Evolutionary conservation across 768 basidiomycete genomes (phyloP).

Genomic region (Suillus discolor): DNA sequence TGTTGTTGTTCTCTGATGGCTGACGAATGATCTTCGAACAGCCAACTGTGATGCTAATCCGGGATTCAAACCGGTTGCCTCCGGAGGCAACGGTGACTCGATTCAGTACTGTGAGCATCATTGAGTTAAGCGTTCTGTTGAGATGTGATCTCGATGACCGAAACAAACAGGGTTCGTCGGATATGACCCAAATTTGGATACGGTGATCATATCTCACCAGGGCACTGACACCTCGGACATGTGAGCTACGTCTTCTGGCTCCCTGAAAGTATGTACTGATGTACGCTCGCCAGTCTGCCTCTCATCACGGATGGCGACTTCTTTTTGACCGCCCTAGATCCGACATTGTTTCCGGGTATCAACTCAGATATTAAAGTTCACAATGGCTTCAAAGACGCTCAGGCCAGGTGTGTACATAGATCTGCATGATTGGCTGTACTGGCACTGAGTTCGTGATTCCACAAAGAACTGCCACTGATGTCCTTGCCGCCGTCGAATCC

Average conservation of each 20-base stretch:
- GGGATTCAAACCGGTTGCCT: conserved; percentile 47
- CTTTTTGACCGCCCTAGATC: conserved; percentile 34
- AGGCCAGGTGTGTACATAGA: conserved; percentile 41
- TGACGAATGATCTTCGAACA: conserved; percentile 19
- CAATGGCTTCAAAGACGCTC: conserved; percentile 46
- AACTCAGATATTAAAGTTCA: conserved; percentile 44
- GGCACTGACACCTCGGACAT: conserved; percentile 35
- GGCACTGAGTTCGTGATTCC: background rate
- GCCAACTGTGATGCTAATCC: conserved; percentile 51
- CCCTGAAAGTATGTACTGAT: background rate
- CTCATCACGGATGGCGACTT: conserved; percentile 46
- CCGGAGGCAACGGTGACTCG: conserved; percentile 46
- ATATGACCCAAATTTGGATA: conserved; percentile 42
- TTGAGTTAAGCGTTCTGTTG: background rate
- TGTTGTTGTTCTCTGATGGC: background rate
- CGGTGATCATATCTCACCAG: conserved; percentile 41
- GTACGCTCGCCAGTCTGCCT: conserved; percentile 28
- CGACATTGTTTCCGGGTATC: conserved; percentile 54
- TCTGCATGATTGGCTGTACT: background rate
- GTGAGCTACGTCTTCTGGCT: conserved; percentile 17
- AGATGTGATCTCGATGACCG: background rate
- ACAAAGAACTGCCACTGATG: conserved; percentile 39
- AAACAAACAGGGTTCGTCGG: conserved; percentile 51
- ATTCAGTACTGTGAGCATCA: conserved; percentile 45
- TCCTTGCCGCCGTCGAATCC: conserved; percentile 47